Evolutionary conservation across 768 basidiomycete genomes (phyloP), one percentile per base, ranked within the genome.

Genomic region (Leucosporidium yakuticum): DNA sequence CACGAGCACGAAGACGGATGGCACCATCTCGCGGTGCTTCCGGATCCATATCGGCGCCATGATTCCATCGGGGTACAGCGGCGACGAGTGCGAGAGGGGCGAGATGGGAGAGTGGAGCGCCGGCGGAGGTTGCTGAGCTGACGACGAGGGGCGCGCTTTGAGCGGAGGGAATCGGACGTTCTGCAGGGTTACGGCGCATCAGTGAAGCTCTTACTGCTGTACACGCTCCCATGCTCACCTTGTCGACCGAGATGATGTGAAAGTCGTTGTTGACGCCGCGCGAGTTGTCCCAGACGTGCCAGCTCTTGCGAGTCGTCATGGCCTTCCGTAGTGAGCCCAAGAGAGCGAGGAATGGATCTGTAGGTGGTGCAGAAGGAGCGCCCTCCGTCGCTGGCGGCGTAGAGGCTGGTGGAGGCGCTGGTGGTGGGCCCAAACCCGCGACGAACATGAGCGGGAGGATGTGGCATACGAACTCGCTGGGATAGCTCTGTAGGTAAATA

Each of bases 1-100:
- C 77, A 97, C 96, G 68, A 96, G 82, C 14, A 98, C 89, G 78
- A 97, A 95, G 0, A 97, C 94, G 29, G 90, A 88, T 0, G 96
- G 96, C 0, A 97, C 80, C 39, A 96, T 86, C 1, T 90, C 86
- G 0, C 90, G 90, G 76, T 99, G 96, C 79, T 98, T 99, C 54
- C 93, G 84, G 44, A 98, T 86, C 96, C 96, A 99, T 77, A 98
- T 91, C 1, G 96, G 96, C 4, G 96, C 92, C 62, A 99, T 91
- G 63, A 99, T 80, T 0, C 96, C 96, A 76, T 99, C 96, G 0
- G 96, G 96, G 78, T 91, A 85, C 14, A 96, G 81, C 0, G 96
- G 95, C 0, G 93, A 96, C 1, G 88, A 83, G 0, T 88, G 87
- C 0, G 90, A 90, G 50, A 97, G 80, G 0, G 96, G 96, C 0